A percentile compares a stretch with the other conserved stretches of the same genome.
phyloP scores from a whole-genome alignment of 495 filamentous ascomycete species.

The Podospora pseudocomata region DNA sequence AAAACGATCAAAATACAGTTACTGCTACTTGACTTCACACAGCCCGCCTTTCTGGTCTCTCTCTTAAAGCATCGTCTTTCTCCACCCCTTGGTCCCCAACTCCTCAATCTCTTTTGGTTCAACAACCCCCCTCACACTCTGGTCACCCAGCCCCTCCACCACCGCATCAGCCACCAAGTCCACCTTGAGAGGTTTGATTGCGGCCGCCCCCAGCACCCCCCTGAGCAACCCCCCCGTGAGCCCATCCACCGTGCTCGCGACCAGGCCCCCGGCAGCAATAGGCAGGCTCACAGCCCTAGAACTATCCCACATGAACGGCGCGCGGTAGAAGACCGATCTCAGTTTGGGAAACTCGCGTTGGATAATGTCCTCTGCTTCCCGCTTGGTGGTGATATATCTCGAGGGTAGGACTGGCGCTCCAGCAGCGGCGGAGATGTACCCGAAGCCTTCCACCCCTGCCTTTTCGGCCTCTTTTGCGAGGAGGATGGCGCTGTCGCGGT shows the following conservation, averaged over 20 bases:
- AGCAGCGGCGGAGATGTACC: conserved; percentile 83
- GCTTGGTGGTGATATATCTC: conserved; percentile 87
- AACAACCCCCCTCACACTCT: conserved; percentile 63
- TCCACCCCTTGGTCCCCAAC: conserved; percentile 72
- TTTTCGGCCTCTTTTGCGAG: conserved; percentile 75
- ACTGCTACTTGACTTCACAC: neutral
- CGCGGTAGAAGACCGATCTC: conserved; percentile 75
- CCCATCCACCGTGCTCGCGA: conserved; percentile 67
- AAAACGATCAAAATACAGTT: neutral
- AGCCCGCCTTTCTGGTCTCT: neutral
- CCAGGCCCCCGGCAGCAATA: conserved; percentile 67
- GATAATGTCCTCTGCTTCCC: conserved; percentile 83
- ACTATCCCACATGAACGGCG: conserved; percentile 86
- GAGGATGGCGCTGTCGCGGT: conserved; percentile 78
- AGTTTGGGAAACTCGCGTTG: conserved; percentile 64
- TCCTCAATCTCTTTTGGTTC: conserved; percentile 67
- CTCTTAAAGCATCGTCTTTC: conserved; percentile 68
- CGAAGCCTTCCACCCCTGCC: conserved; percentile 64
- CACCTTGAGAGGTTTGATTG: conserved; percentile 78
- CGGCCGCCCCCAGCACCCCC: conserved; percentile 73
- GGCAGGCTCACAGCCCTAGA: conserved; percentile 78
- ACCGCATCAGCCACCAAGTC: conserved; percentile 82
- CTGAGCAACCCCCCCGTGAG: conserved; percentile 68
- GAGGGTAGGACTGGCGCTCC: conserved; percentile 77
- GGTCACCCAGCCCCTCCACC: conserved; percentile 72